Evolutionary conservation across 345 rosid genomes (phyloP).

Genomic region (Gossypium herbaceum): DNA sequence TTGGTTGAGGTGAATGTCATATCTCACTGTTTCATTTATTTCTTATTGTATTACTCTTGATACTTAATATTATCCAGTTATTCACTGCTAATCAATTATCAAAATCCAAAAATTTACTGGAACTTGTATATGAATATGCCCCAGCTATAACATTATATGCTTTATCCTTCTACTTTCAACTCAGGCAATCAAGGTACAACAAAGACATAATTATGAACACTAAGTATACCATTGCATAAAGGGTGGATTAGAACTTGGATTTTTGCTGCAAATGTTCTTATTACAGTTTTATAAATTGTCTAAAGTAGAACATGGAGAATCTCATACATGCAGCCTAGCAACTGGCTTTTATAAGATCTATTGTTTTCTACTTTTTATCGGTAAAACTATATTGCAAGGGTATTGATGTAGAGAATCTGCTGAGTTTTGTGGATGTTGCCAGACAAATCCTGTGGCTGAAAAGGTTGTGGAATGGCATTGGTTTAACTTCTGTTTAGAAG

Average conservation of each 20-base stretch:
- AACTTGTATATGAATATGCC: background rate
- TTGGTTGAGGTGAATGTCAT: conserved; percentile 48
- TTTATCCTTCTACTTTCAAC: background rate
- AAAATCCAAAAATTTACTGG: background rate
- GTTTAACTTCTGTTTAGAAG: background rate
- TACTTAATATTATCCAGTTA: background rate
- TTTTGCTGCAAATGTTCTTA: background rate
- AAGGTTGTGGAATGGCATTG: background rate
- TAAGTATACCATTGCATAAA: background rate
- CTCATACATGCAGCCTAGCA: background rate
- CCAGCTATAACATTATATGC: background rate
- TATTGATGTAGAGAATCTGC: background rate
- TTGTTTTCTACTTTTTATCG: background rate
- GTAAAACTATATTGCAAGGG: background rate
- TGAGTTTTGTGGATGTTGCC: background rate
- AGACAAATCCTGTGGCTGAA: background rate
- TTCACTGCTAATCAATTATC: background rate
- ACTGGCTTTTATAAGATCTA: background rate
- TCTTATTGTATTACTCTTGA: background rate
- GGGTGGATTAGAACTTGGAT: background rate
- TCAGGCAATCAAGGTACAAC: background rate
- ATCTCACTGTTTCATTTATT: background rate
- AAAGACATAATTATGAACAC: background rate
- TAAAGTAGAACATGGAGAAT: background rate
- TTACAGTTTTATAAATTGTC: background rate